phyloP scores from a whole-genome alignment of 1,284 basidiomycete species.

The Ganoderma meredithae region DNA sequence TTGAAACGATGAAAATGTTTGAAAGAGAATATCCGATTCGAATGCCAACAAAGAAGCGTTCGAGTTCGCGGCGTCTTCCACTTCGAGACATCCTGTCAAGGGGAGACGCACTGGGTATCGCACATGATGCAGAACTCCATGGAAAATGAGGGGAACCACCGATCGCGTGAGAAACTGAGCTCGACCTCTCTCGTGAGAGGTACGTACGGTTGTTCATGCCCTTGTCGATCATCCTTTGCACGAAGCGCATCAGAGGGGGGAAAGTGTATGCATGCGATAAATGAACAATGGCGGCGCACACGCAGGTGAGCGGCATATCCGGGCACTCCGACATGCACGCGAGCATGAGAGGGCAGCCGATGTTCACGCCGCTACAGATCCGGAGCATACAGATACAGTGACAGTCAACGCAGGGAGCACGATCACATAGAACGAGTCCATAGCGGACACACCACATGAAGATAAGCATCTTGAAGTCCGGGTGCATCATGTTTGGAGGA shows the following conservation, averaged over 20 bases:
- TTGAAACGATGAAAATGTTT: too few relatives aligned
- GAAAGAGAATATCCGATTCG: too few relatives aligned
- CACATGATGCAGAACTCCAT: neutral
- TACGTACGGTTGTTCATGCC: neutral
- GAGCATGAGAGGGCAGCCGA: neutral
- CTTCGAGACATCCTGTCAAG: neutral
- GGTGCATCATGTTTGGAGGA: neutral
- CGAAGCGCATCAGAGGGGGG: neutral
- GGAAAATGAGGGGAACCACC: neutral
- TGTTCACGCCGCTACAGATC: neutral
- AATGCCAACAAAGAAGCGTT: neutral
- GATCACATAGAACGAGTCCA: neutral
- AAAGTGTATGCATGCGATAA: neutral
- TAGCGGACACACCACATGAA: neutral
- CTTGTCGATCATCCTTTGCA: neutral
- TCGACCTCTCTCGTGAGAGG: neutral
- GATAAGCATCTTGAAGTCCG: neutral
- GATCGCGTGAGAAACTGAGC: neutral
- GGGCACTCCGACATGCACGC: neutral
- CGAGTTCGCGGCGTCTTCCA: too few relatives aligned
- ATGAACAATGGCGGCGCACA: neutral
- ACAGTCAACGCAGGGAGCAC: neutral
- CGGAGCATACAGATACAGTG: neutral
- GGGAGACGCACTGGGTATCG: neutral
- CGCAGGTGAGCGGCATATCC: neutral